Percentiles rank a stretch among this genome's conserved stretches.
Conservation (phyloP, 805 yeast genomes). For the Ogataea ganodermae region DNA sequence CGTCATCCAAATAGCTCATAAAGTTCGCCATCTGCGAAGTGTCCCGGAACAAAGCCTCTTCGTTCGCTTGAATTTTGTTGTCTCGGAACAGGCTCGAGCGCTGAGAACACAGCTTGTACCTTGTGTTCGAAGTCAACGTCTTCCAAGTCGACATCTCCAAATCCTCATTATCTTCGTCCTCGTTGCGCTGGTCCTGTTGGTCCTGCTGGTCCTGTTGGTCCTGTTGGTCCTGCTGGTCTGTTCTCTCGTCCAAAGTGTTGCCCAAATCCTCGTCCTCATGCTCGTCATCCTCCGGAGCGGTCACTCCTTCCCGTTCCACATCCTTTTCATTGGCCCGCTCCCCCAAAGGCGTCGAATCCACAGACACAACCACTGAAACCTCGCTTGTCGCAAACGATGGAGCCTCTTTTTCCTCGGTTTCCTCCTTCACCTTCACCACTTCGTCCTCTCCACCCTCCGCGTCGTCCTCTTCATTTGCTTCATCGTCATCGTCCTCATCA, state of each 20-base stretch:
- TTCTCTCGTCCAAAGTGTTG: conserved; percentile 39
- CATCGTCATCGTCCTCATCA: not conserved
- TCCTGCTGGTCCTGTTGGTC: conserved; percentile 11
- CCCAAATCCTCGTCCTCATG: conserved; percentile 50
- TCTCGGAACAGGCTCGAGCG: conserved; percentile 69
- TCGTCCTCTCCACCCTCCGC: not conserved
- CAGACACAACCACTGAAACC: not conserved
- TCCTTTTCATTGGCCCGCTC: conserved; percentile 3
- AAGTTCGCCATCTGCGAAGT: conserved; percentile 68
- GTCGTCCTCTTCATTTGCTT: not conserved
- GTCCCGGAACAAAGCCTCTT: conserved; percentile 68
- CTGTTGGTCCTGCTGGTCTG: conserved; percentile 4
- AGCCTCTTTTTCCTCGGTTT: not conserved
- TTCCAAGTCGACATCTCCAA: conserved; percentile 84
- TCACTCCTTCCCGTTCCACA: conserved; percentile 22
- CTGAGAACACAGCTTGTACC: conserved; percentile 72
- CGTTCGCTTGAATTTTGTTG: conserved; percentile 59
- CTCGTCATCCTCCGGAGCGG: conserved; percentile 29
- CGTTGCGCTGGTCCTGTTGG: conserved; percentile 22
- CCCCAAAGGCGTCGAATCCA: not conserved
- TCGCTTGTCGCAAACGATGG: not conserved
- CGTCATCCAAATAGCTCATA: conserved; percentile 46
- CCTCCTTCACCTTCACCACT: not conserved
- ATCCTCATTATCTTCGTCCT: conserved; percentile 63
- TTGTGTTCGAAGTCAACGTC: conserved; percentile 71